phyloP scores from a whole-genome alignment of 805 yeast genomes.

The Candida vartiovaarae region DNA sequence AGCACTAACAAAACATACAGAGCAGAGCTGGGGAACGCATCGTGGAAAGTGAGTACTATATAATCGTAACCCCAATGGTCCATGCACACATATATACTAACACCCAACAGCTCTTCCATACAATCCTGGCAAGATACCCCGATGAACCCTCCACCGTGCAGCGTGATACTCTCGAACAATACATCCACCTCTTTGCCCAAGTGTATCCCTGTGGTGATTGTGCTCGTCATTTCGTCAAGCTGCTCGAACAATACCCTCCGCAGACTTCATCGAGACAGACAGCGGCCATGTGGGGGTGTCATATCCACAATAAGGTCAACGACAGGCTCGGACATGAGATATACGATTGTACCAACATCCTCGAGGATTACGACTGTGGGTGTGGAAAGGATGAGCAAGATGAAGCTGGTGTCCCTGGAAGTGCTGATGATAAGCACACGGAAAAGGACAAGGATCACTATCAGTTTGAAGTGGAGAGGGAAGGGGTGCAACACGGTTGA shows the following conservation, averaged over 20 bases:
- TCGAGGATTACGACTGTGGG: conserved; percentile 94
- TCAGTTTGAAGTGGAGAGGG: conserved; percentile 40
- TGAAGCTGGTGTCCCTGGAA: conserved; percentile 6
- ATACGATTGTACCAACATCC: conserved; percentile 79
- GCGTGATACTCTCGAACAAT: conserved; percentile 52
- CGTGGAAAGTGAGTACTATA: conserved; percentile 50
- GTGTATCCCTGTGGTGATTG: conserved; percentile 98
- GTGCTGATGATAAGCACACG: not conserved
- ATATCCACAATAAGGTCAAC: conserved; percentile 83
- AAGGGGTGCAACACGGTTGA: conserved; percentile 37
- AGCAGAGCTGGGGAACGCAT: conserved; percentile 83
- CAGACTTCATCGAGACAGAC: conserved; percentile 67
- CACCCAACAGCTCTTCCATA: conserved; percentile 54
- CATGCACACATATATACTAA: not conserved
- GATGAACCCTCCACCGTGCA: conserved; percentile 66
- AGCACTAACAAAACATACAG: not conserved
- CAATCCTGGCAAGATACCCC: conserved; percentile 88
- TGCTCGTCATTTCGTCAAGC: conserved; percentile 78
- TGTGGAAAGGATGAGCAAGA: conserved; percentile 69
- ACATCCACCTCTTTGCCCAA: conserved; percentile 71
- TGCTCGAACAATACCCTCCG: conserved; percentile 73
- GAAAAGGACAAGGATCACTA: conserved; percentile 35
- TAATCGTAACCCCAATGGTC: too few species aligned
- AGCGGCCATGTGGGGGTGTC: conserved; percentile 97
- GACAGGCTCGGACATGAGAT: conserved; percentile 55